Conservation (phyloP, 2,329 filamentous ascomycete genomes). For the Davidsoniella neocaledoniae region DNA sequence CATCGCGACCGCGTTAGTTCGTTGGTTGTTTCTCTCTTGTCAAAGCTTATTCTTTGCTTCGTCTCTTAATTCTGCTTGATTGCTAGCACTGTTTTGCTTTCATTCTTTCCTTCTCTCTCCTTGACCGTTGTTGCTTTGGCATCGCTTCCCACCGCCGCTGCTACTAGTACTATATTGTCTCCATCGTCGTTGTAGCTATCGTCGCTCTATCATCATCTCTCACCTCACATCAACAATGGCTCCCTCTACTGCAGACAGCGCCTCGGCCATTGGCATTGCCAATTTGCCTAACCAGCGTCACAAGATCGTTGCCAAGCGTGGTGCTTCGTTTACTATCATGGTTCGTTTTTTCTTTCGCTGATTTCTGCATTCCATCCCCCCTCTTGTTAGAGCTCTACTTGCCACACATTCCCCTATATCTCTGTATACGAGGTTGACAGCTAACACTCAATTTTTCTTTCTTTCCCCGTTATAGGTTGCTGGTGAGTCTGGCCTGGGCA, state of each 20-base stretch:
- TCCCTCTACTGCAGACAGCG: constrained; percentile 39
- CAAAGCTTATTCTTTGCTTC: background rate
- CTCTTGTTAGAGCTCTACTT: background rate
- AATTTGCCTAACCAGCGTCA: constrained; percentile 59
- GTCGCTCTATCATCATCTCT: constrained; percentile 1
- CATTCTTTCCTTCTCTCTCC: constrained; percentile 6
- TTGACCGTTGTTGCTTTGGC: background rate
- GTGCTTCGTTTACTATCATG: constrained; percentile 99
- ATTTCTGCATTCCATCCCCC: background rate
- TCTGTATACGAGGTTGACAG: background rate
- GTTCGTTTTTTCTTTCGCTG: constrained; percentile 32
- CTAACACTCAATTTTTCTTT: constrained; percentile 3
- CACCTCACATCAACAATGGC: constrained; percentile 29
- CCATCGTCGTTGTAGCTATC: too few relatives aligned
- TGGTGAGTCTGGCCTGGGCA: constrained; percentile 94
- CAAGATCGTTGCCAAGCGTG: constrained; percentile 65
- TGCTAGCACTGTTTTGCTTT: constrained; percentile 3
- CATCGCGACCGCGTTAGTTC: constrained; percentile 11
- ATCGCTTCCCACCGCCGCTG: background rate
- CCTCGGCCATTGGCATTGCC: constrained; percentile 56
- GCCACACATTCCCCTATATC: background rate
- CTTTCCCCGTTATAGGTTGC: constrained; percentile 49
- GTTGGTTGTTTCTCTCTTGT: constrained; percentile 6
- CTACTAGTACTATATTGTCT: too few relatives aligned
- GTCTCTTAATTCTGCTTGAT: background rate